Conservation (phyloP, 2,329 filamentous ascomycete species). For the Alternaria sp. region DNA sequence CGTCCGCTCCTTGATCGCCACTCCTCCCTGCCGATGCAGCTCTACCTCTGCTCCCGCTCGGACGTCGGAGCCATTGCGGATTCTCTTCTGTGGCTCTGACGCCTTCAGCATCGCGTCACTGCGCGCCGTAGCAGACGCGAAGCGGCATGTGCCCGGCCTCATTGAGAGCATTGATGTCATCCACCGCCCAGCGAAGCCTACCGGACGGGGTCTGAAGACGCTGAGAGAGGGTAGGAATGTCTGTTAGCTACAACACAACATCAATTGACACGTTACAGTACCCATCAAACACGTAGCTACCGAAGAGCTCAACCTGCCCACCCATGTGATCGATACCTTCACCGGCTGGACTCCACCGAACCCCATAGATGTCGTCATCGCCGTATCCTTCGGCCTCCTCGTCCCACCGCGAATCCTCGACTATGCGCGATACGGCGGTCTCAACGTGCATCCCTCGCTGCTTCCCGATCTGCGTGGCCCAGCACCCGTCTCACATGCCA, state of each 20-base stretch:
- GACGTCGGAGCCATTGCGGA: slow-evolving; percentile 66
- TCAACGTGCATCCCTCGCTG: slow-evolving; percentile 93
- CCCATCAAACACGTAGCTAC: slow-evolving; percentile 72
- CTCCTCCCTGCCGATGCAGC: slow-evolving; percentile 12
- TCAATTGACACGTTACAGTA: slow-evolving; percentile 57
- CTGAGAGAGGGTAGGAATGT: slow-evolving; percentile 66
- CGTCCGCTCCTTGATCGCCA: slow-evolving; percentile 25
- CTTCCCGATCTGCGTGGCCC: slow-evolving; percentile 86
- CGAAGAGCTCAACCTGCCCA: slow-evolving; percentile 65
- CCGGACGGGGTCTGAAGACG: slow-evolving; percentile 74
- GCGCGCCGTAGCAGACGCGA: slow-evolving; percentile 69
- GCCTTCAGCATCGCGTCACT: slow-evolving; percentile 84
- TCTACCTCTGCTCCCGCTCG: slow-evolving; percentile 14
- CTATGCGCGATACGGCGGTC: slow-evolving; percentile 76
- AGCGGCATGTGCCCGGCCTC: slow-evolving; percentile 42
- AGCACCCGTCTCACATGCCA: slow-evolving; percentile 84
- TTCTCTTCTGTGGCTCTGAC: slow-evolving; percentile 95
- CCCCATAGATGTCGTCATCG: slow-evolving; percentile 76
- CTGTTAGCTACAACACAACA: not conserved
- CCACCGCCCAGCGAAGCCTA: slow-evolving; percentile 77
- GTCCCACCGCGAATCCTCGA: slow-evolving; percentile 78
- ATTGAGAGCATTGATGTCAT: slow-evolving; percentile 81
- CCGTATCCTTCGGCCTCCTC: slow-evolving; percentile 93
- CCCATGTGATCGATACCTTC: slow-evolving; percentile 83
- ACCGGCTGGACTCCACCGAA: slow-evolving; percentile 68